Percentiles rank a stretch among this genome's conserved stretches.
Evolutionary conservation across 2,329 filamentous ascomycete genomes (phyloP).

Genomic region (Coleophoma eucalyptorum): DNA sequence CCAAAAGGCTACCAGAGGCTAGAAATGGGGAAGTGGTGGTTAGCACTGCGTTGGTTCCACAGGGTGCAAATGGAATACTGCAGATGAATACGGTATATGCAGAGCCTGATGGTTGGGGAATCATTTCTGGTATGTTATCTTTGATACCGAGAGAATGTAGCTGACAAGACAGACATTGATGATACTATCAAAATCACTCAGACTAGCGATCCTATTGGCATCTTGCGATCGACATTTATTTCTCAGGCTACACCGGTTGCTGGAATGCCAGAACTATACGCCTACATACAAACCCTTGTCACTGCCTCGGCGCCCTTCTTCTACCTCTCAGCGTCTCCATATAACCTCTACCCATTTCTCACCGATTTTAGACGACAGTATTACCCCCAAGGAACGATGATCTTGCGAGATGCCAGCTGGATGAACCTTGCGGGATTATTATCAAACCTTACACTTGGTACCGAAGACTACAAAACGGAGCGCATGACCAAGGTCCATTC

Average conservation of each 20-base stretch:
- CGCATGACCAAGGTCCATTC: slow-evolving; percentile 73
- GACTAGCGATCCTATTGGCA: slow-evolving; percentile 75
- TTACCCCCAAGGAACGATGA: slow-evolving; percentile 75
- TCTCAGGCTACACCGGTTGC: slow-evolving; percentile 66
- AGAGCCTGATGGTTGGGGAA: slow-evolving; percentile 73
- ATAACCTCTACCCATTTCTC: slow-evolving; percentile 90
- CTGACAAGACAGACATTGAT: slow-evolving; percentile 64
- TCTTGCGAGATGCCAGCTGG: slow-evolving; percentile 83
- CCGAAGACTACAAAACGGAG: slow-evolving; percentile 80
- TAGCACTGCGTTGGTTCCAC: slow-evolving; percentile 43
- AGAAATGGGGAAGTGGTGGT: slow-evolving; percentile 44
- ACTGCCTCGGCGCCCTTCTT: slow-evolving; percentile 71
- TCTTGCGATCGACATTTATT: slow-evolving; percentile 80
- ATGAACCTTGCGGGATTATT: slow-evolving; percentile 79
- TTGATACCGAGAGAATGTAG: background rate
- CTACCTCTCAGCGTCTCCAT: slow-evolving; percentile 90
- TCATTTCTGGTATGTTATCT: slow-evolving; percentile 62
- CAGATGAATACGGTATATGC: slow-evolving; percentile 72
- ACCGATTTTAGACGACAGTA: slow-evolving; percentile 65
- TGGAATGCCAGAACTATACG: slow-evolving; percentile 85
- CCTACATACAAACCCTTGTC: slow-evolving; percentile 52
- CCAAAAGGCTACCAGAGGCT: slow-evolving; percentile 45
- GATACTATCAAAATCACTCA: slow-evolving; percentile 93
- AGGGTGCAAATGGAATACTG: slow-evolving; percentile 48
- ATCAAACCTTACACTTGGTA: slow-evolving; percentile 73